phyloP scores from a whole-genome alignment of 169 alveolate genomes.

The Amoebophrya sp. region DNA sequence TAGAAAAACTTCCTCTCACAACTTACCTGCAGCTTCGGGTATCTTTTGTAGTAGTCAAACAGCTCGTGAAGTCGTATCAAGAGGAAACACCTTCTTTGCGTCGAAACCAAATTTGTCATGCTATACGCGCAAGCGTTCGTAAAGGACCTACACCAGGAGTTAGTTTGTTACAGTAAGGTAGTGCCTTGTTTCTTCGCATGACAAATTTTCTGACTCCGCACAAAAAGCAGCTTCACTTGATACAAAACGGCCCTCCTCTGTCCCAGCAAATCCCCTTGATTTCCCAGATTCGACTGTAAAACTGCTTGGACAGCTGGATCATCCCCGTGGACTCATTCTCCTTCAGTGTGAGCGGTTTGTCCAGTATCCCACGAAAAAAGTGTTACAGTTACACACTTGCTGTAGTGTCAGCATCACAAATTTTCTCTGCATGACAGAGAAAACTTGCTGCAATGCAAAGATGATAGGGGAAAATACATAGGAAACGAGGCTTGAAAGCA shows the following conservation, averaged over 20 bases:
- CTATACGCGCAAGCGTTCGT: no score
- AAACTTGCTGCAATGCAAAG: background rate
- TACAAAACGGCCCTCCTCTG: background rate
- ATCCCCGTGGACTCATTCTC: background rate
- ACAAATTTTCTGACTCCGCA: no score
- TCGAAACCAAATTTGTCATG: no score
- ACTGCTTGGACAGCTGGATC: background rate
- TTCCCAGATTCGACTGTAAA: background rate
- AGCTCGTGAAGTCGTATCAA: slow-evolving; percentile 10
- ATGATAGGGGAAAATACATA: background rate
- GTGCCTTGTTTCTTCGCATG: no score
- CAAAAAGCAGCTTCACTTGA: no score
- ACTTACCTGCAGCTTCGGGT: slow-evolving; percentile 21
- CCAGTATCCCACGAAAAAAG: background rate
- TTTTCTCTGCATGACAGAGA: background rate
- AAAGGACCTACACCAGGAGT: no score
- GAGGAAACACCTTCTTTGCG: no score
- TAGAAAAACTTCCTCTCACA: background rate
- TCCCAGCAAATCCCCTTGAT: background rate
- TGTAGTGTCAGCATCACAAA: background rate
- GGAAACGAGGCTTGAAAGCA: no score
- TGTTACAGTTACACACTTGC: background rate
- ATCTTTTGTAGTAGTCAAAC: background rate
- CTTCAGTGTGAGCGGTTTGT: background rate
- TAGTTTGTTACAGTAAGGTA: no score